phyloP scores from a whole-genome alignment of 176 grass and related monocot genomes.

The Puccinellia tenuiflora region DNA sequence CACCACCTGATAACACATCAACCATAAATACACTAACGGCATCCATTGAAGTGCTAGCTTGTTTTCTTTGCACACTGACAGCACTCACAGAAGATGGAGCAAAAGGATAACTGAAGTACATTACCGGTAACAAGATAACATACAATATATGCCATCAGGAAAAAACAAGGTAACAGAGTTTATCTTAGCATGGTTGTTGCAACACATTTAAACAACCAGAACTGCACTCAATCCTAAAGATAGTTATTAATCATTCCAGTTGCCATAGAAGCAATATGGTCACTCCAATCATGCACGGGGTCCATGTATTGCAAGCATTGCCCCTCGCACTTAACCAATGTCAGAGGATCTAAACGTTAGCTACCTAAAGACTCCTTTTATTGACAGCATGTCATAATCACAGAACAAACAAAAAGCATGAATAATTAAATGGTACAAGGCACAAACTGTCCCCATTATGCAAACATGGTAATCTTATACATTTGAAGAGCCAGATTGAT shows the following conservation, averaged over 20 bases:
- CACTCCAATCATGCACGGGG: neutral
- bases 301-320: neutral
- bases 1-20: neutral
- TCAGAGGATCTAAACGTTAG: neutral
- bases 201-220: neutral
- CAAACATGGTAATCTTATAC: slow-evolving; percentile 21
- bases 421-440: slow-evolving; percentile 30
- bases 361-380: neutral
- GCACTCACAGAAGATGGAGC: neutral
- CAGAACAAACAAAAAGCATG: neutral
- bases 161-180: neutral
- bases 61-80: neutral
- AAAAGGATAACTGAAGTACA: neutral
- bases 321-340: neutral
- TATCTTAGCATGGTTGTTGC: neutral
- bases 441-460: neutral
- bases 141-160: neutral
- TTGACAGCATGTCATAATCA: slow-evolving; percentile 23
- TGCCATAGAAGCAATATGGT: neutral
- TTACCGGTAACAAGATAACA: neutral
- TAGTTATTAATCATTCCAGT: neutral
- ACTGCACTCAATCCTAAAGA: neutral
- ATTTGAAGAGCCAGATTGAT: neutral
- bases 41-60: neutral
- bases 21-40: neutral